A percentile compares a stretch with the other conserved stretches of the same genome.
phyloP scores from a whole-genome alignment of 1,139 yeast genomes.

The Hansenula lynferdii region DNA sequence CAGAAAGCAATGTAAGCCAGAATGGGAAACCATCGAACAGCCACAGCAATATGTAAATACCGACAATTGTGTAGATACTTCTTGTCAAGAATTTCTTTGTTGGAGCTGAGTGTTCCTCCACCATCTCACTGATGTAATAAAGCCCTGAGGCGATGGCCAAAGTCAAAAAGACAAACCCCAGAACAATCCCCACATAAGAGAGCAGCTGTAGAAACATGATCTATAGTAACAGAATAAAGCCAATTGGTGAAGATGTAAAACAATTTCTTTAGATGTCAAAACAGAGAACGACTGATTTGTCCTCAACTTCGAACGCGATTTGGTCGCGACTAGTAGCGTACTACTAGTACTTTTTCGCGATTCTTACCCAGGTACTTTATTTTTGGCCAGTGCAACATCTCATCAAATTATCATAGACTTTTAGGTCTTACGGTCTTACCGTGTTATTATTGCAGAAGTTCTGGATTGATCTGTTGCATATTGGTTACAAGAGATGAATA shows the following conservation, averaged over 20 bases:
- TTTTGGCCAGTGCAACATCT: no score
- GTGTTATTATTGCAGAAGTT: no score
- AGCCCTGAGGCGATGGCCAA: slow-evolving; percentile 82
- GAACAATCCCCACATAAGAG: slow-evolving; percentile 64
- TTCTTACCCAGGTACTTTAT: no score
- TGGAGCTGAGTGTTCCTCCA: slow-evolving; percentile 88
- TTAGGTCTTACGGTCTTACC: no score
- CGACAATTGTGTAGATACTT: slow-evolving; percentile 57
- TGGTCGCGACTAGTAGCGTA: no score
- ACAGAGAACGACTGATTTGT: no score
- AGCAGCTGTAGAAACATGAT: slow-evolving; percentile 47
- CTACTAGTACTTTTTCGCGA: no score
- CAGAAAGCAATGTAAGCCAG: slow-evolving; percentile 56
- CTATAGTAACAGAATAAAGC: background rate
- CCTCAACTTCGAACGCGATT: no score
- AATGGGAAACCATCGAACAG: slow-evolving; percentile 78
- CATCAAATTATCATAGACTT: no score
- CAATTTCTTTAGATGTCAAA: background rate
- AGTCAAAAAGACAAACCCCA: slow-evolving; percentile 73
- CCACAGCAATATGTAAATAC: slow-evolving; percentile 48
- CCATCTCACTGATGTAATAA: slow-evolving; percentile 85
- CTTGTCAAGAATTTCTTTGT: slow-evolving; percentile 66
- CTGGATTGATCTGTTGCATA: no score
- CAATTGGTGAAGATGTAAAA: background rate
- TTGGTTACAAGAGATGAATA: no score